These are phyloP conservation scores for Ogataea siamensis DNA, from an alignment of 805 yeast genomes.

Conservation along the genomic window DNA sequence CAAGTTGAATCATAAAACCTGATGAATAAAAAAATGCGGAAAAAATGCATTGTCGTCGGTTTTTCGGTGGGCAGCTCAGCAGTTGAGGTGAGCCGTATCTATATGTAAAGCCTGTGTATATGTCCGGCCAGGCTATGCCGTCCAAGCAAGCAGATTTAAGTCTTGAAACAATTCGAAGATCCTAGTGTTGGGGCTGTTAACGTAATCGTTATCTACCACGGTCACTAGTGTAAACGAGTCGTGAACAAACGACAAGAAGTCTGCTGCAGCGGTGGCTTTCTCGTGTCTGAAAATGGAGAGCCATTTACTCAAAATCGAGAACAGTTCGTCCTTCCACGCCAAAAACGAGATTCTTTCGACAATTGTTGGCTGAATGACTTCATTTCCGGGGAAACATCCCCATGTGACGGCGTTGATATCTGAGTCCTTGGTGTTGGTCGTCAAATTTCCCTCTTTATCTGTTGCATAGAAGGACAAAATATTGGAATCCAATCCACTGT, in stretches of 20 bases:
- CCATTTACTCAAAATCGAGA: conserved; percentile 83
- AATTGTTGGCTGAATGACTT: conserved; percentile 92
- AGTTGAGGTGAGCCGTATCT: conserved; percentile 13
- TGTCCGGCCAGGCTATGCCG: conserved; percentile 6
- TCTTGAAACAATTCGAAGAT: conserved; percentile 55
- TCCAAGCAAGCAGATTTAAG: conserved; percentile 6
- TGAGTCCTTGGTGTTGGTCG: conserved; percentile 62
- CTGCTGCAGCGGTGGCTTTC: conserved; percentile 29
- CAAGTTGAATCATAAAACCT: conserved; percentile 9
- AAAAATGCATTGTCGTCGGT: conserved; percentile 7
- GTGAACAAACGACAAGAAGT: conserved; percentile 46
- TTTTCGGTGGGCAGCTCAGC: conserved; percentile 10
- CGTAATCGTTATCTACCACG: conserved; percentile 84
- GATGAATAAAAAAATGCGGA: conserved; percentile 5
- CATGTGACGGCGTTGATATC: conserved; percentile 95
- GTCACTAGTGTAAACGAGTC: conserved; percentile 73
- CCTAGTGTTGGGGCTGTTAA: conserved; percentile 46
- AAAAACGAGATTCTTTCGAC: conserved; percentile 88
- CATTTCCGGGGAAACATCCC: conserved; percentile 97
- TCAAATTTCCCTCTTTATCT: conserved; percentile 51
- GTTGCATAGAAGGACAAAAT: conserved; percentile 79
- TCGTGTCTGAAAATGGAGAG: conserved; percentile 34
- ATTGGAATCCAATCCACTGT: conserved; percentile 40
- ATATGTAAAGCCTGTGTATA: conserved; percentile 13
- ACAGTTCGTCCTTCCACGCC: conserved; percentile 98